Base-by-base conservation (phyloP, 1,284 basidiomycete species). In the Papiliotrema terrestris region DNA sequence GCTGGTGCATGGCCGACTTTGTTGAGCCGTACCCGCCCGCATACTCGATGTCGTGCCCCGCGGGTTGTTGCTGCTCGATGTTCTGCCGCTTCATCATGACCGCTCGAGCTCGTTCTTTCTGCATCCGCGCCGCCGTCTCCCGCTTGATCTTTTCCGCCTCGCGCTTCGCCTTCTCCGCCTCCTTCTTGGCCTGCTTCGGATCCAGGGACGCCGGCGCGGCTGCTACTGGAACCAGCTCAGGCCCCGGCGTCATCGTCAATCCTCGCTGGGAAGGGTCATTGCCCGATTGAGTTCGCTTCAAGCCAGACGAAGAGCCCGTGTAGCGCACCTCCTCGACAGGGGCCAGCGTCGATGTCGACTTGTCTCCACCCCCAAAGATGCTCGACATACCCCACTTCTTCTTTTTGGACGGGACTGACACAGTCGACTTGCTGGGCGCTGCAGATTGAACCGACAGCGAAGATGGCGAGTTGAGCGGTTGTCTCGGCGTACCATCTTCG, bases 21-120 rank as follows among this genome's bases (percentile, higher is more conserved):
- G 44, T 22, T 17, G 15, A 17, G 11, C n/a, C 32, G 26, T 48
- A 54, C 19, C 51, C 48, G 29, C 6, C 64, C 17, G 67, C 39
- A 20, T 67, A 67, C 79, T 78, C n/a, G 54, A 54, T 63, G 11
- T 32, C 29, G 29, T 32, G 29, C 11, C 29, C 29, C 5, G 29
- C 29, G 11, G 29, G 29, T 41, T 63, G 80, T 62, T 84, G 82
- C 65, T 83, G 83, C 65, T 85, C 78, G 69, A 91, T 80, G 63
- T 86, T 83, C 56, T 83, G 86, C 69, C 91, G 88, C 80, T 97
- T 97, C 72, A 87, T 85, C 85, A 98, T 88, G 73, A 98, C 95
- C 38, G 92, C 93, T 50, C 95, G 84, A 6, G 95, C 91, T 67
- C 95, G 87, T 66, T 98, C 94, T 66, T 80, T 77, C 55, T 80